Evolutionary conservation across 345 rosid species (phyloP), one percentile per base, ranked within the genome.

Genomic region (Eucalyptus rudis): DNA sequence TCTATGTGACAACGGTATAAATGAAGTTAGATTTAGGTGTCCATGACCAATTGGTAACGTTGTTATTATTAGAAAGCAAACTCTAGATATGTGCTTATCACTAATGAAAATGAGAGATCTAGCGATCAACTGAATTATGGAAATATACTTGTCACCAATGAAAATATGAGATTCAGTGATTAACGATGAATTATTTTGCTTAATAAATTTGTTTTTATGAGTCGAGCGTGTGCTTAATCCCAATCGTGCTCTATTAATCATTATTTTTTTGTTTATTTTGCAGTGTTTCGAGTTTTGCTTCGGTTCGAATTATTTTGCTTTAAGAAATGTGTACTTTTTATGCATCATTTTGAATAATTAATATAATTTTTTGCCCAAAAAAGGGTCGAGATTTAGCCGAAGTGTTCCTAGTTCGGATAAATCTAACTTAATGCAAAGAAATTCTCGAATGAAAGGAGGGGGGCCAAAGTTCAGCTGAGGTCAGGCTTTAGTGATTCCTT

Each of bases 11-110:
- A 6, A 62, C 1, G 0, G 2, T 0, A 29, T 6, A 62, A 1
- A 1, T 1, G 0, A 62, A 62, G 16, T 6, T 6, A 29, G n/a
- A 29, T 13, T 2, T 62, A 6, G 7, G 4, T 13, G 8, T 0
- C 2, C 0, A 6, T 3, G 16, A 12, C 8, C 8, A 62, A 62
- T 29, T 29, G 2, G 17, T 8, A 62, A 29, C 8, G 0, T 1
- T 27, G 1, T 5, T 29, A 1, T 62, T 62, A 11, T 6, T 9
- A 0, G 4, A 62, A 15, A 5, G 3, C 1, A 24, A 22, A 56
- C 1, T 56, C 5, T 1, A 0, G 0, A 25, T 0, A 0, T 13
- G 1, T 62, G 17, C 4, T 13, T 2, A 62, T 62, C 33, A 62
- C 4, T 29, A 6, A 62, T 29, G 8, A 0, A 27, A 1, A 29